Evolutionary conservation across 1,284 basidiomycete genomes (phyloP), one percentile per base, ranked within the genome.

Genomic region (Kalmanozyma brasiliensis): DNA sequence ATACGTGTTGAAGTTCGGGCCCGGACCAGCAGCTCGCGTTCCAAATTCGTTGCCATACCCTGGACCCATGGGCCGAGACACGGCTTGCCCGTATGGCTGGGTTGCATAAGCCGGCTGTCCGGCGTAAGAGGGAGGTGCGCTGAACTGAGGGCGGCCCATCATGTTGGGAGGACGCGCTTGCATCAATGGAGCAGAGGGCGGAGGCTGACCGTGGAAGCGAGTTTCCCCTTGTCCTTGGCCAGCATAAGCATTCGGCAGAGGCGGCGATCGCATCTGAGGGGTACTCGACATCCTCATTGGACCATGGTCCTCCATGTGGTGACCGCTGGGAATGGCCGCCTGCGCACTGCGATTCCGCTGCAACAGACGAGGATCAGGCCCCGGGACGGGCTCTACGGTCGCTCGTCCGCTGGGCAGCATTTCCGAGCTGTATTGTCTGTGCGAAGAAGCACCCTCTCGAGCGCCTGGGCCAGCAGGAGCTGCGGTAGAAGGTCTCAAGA

Each of bases 361-460:
- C 48, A 70, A 34, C 49, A 57, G 35, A 1, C 67, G 56, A 19
- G 67, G 30, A 23, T 70, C 67, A 20, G 48, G 46, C n/a, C n/a
- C 33, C 8, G 36, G 8, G 4, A 29, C 20, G 7, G 42, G 36
- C 4, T 61, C 49, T 2, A 41, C 13, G 1, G 46, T 42, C 1
- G 40, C 30, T 34, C 61, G 43, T 11, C 37, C 32, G 42, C 29
- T 42, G 19, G 43, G n/a, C 20, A 57, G 65, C 19, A 52, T 65
- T 24, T 73, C 65, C 16, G 69, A 67, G 43, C 69, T 73, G 38
- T 64, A 63, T 40, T 73, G 69, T 8, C 69, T 52, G 43, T 73
- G 69, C 4, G 46, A 65, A 19, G 47, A 43, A 17, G 32, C 48
- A 11, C 36, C 29, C 2, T 62, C 60, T 11, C 56, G 46, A 35